Evolutionary conservation across 2,329 filamentous ascomycete species (phyloP).

Genomic region (Fusarium gaditjirri): DNA sequence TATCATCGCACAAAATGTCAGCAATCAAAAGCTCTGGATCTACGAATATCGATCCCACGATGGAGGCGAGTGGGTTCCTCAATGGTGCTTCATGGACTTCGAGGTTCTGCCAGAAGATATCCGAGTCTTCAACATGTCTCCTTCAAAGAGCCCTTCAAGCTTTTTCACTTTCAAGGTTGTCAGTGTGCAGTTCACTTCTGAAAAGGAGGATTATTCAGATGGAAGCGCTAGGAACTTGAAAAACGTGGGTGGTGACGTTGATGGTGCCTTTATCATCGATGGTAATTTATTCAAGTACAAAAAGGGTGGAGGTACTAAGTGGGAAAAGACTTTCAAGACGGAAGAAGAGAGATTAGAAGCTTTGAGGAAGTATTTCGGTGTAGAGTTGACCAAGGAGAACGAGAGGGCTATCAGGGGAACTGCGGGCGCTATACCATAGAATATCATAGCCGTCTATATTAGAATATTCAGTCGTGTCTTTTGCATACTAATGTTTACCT

Average conservation of each 20-base stretch:
- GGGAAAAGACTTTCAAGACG: conserved; percentile 4
- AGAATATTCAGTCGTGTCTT: accelerated
- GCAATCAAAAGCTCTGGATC: conserved; percentile 16
- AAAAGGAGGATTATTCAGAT: background rate
- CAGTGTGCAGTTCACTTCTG: conserved; percentile 20
- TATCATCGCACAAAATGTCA: conserved; percentile 5
- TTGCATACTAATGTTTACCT: background rate
- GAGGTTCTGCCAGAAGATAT: conserved; percentile 26
- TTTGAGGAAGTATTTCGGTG: conserved; percentile 12
- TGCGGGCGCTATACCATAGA: conserved; percentile 3
- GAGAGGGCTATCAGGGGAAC: conserved; percentile 17
- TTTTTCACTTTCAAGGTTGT: conserved; percentile 30
- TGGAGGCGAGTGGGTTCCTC: conserved; percentile 6
- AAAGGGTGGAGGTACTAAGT: background rate
- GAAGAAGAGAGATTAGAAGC: conserved; percentile 7
- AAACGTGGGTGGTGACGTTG: background rate
- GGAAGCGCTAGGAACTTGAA: background rate
- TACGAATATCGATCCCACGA: conserved; percentile 18
- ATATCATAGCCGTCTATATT: background rate
- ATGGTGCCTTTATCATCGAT: conserved; percentile 20
- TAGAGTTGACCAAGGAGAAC: background rate
- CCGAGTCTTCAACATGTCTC: conserved; percentile 26
- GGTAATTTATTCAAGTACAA: conserved; percentile 3
- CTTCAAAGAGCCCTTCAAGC: conserved; percentile 18
- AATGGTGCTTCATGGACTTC: conserved; percentile 23